Evolutionary conservation across 352 stramenopile genomes (phyloP).

Genomic region (Halophytophthora polymorphica): DNA sequence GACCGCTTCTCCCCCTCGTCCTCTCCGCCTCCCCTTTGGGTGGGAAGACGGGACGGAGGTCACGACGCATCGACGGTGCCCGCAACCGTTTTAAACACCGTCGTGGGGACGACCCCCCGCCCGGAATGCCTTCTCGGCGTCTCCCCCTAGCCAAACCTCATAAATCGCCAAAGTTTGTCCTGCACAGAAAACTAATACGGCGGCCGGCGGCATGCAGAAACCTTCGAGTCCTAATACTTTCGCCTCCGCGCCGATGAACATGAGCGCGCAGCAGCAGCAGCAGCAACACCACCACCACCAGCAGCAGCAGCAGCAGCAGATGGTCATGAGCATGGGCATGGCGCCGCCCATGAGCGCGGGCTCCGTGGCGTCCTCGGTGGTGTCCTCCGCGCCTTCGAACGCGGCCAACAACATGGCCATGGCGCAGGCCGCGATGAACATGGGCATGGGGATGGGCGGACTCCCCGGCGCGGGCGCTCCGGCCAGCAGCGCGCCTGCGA

Average conservation of each 20-base stretch:
- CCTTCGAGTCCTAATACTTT: constrained; percentile 85
- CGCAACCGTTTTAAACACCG: too few species aligned
- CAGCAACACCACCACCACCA: constrained; percentile 16
- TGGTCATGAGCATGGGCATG: constrained; percentile 18
- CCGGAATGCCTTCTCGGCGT: too few species aligned
- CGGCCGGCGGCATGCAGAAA: constrained; percentile 45
- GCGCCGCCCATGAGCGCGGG: constrained; percentile 14
- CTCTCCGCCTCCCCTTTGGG: too few species aligned
- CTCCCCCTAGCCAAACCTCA: constrained; percentile 26
- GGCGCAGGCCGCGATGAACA: constrained; percentile 25
- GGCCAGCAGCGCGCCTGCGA: not conserved
- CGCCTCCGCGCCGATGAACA: constrained; percentile 11
- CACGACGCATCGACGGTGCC: too few species aligned
- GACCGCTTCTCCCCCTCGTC: too few species aligned
- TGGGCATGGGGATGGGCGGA: constrained; percentile 22
- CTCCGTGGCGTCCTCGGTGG: not conserved
- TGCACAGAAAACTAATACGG: constrained; percentile 8
- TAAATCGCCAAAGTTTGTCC: constrained; percentile 71
- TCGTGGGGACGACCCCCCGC: too few species aligned
- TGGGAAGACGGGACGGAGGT: too few species aligned
- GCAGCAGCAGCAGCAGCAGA: constrained; percentile 13
- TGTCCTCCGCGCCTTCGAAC: constrained; percentile 3
- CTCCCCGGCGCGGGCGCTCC: constrained; percentile 2
- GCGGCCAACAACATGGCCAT: constrained; percentile 22
- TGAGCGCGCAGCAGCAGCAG: constrained; percentile 16